phyloP scores from a whole-genome alignment of 441 rosid species.

The Rhodomyrtus psidioides region DNA sequence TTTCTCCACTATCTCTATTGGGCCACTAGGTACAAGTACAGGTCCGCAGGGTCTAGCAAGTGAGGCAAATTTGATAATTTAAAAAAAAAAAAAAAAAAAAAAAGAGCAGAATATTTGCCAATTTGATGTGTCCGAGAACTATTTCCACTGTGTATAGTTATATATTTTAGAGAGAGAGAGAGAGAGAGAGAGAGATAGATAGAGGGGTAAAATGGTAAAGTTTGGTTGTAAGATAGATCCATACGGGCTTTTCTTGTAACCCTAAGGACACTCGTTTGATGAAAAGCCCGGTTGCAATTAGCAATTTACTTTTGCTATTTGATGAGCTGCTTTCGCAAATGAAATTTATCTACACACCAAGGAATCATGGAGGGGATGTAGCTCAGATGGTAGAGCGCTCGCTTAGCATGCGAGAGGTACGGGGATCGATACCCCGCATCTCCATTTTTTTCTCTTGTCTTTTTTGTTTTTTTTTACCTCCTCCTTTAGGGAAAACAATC shows the following conservation, averaged over 20 bases:
- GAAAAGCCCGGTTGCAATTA: not conserved
- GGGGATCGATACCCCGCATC: constrained; percentile 11
- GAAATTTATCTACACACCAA: not conserved
- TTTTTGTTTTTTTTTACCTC: no score
- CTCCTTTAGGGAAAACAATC: no score
- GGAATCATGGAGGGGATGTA: not conserved
- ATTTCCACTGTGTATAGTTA: not conserved
- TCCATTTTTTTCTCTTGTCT: not conserved
- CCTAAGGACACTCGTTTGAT: not conserved
- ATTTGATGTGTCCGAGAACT: not conserved
- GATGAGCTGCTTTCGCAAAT: not conserved
- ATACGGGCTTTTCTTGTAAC: not conserved
- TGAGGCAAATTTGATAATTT: not conserved
- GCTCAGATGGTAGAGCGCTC: constrained; percentile 12
- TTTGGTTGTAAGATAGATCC: not conserved
- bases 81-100: no score
- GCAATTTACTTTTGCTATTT: not conserved
- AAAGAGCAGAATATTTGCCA: not conserved
- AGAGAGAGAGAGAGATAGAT: no score
- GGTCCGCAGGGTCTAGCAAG: constrained; percentile 24
- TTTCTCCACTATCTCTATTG: constrained; percentile 68
- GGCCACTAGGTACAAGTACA: constrained; percentile 67
- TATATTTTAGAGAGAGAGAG: not conserved
- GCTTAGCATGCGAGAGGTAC: not conserved
- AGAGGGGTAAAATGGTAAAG: not conserved